Evolutionary conservation across 129 eudicot genomes (phyloP).

Genomic region (Artemisia tridentata): DNA sequence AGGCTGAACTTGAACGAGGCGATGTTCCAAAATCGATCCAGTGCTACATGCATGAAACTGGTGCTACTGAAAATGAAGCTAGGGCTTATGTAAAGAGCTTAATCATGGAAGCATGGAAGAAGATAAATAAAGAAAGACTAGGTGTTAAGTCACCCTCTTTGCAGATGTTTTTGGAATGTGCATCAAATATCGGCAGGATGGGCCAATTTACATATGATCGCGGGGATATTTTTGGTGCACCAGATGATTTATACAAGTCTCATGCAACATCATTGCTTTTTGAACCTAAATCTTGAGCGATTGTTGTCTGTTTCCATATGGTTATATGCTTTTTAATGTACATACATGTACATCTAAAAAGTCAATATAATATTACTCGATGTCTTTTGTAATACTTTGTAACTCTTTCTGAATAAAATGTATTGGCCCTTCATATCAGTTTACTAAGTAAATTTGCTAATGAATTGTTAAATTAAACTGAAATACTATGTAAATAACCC

Average conservation of each 20-base stretch:
- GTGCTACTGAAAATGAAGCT: constrained; percentile 43
- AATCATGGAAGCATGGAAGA: constrained; percentile 41
- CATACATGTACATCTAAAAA: too few species aligned
- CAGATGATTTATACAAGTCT: constrained; percentile 28
- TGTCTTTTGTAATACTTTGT: too few species aligned
- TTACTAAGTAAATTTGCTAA: too few species aligned
- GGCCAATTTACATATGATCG: constrained; percentile 35
- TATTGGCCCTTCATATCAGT: too few species aligned
- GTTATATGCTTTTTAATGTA: not conserved
- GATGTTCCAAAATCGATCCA: constrained; percentile 50
- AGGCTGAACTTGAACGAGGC: constrained; percentile 56
- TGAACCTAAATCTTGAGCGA: constrained; percentile 15
- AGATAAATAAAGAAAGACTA: constrained; percentile 31
- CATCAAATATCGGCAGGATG: constrained; percentile 44
- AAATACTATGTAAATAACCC: too few species aligned
- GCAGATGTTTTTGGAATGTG: constrained; percentile 26
- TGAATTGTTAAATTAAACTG: too few species aligned
- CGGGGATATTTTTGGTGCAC: constrained; percentile 22
- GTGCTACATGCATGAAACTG: constrained; percentile 63
- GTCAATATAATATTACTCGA: too few species aligned
- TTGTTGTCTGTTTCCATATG: not conserved
- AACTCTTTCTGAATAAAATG: too few species aligned
- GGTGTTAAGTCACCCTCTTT: constrained; percentile 4
- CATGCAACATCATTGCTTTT: constrained; percentile 24
- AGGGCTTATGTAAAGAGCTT: constrained; percentile 24